Evolutionary conservation across 495 filamentous ascomycete genomes (phyloP), one percentile per base, ranked within the genome.

Genomic region (Lasiosphaeria hispida): DNA sequence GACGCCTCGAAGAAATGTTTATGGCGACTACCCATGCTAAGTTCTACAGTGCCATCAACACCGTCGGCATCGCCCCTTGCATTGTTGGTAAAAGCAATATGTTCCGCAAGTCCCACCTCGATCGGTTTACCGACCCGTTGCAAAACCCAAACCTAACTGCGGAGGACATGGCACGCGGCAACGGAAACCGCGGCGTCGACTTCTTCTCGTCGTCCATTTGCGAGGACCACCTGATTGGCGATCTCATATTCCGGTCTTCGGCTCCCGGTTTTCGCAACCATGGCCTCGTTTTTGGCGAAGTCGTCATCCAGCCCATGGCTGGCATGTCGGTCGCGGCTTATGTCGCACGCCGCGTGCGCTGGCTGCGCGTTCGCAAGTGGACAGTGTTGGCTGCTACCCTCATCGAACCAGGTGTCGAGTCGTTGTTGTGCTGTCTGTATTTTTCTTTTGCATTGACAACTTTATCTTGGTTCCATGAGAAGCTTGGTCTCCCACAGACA

Each of bases 41-140:
- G 66, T 96, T 99, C 80, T 99, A 99, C 76, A 89, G 87, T 17
- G 94, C 93, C 55, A 97, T 97, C 80, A 96, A 97, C 76, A 91
- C 92, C 6, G 89, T 96, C 19, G 78, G 86, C 14, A 76, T 97
- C 56, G 93, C 94, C 0, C 92, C 95, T 6, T 97, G 95, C 71
- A 90, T 95, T 53, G 89, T 97, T 6, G 94, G 94, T 23, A 99
- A 99, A 74, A 95, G 90, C 53, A 97, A 94, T 73, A 96, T 99
- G 89, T 97, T 97, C 77, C 89, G 94, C 30, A 88, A 87, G 48
- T 92, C 92, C 0, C 93, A 99, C 65, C 84, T 99, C 23, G 82
- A 91, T 66, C 81, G 81, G 57, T 80, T 95, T 15, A 97, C 92
- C n/a, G 67, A 77, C 48, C 80, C 75, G 8, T 62, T 65, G 15